phyloP scores from a whole-genome alignment of 768 basidiomycete species.

The Pisolithus tinctorius region DNA sequence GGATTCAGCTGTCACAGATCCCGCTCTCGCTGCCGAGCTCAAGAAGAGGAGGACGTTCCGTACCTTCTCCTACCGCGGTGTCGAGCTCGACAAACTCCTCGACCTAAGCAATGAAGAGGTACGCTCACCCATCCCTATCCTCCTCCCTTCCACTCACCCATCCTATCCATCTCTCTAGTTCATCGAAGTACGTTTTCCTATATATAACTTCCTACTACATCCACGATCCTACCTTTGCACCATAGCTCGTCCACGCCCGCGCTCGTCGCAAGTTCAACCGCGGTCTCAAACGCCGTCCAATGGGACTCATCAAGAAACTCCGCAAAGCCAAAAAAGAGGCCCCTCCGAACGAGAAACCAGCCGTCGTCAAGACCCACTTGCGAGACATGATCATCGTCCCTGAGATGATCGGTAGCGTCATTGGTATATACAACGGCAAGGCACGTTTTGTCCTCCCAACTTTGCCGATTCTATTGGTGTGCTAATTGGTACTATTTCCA shows the following conservation, averaged over 20 bases:
- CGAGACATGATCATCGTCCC: constrained; percentile 99
- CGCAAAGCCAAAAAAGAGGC: constrained; percentile 99
- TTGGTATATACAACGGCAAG: constrained; percentile 99
- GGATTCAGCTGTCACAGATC: constrained; percentile 82
- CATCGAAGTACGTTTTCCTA: constrained; percentile 55
- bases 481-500: constrained; percentile 18
- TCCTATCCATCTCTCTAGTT: constrained; percentile 38
- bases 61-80: constrained; percentile 96
- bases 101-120: constrained; percentile 96
- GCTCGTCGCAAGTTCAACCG: constrained; percentile 98
- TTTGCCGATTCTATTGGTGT: constrained; percentile 1
- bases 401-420: constrained; percentile 98
- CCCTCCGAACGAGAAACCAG: constrained; percentile 97
- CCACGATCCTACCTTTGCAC: background rate
- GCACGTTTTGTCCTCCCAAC: constrained; percentile 32
- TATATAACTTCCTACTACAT: constrained; percentile 2
- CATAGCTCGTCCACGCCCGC: constrained; percentile 95
- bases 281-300: constrained; percentile 95
- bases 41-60: constrained; percentile 99
- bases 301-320: constrained; percentile 99
- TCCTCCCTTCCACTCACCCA: background rate
- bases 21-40: constrained; percentile 88
- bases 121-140: constrained; percentile 19
- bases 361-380: constrained; percentile 97
- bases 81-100: constrained; percentile 97